phyloP scores from a whole-genome alignment of 2,329 filamentous ascomycete genomes.

The Cladosporium velox region DNA sequence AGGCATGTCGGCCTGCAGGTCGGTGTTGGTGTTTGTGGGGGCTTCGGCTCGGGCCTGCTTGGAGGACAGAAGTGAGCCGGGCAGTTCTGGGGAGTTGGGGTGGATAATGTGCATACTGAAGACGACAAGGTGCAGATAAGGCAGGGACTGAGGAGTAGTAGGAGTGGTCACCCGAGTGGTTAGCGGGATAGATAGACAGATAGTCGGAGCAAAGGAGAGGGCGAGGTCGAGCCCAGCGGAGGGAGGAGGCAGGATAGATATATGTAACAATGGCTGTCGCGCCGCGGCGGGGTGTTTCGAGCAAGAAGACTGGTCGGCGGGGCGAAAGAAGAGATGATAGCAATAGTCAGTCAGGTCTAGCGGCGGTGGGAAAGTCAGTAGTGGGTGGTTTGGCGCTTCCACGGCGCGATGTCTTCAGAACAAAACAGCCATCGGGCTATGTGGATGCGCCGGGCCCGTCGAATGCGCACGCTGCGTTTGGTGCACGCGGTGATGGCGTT shows the following conservation, averaged over 20 bases:
- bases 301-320: background rate
- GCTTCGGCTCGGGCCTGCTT: slow-evolving; percentile 17
- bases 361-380: slow-evolving; percentile 15
- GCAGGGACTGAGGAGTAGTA: slow-evolving; percentile 10
- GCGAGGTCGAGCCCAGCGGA: background rate
- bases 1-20: slow-evolving; percentile 40
- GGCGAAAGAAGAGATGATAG: background rate
- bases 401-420: slow-evolving; percentile 1
- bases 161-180: background rate
- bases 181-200: background rate
- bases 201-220: background rate
- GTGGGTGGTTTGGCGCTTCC: slow-evolving; percentile 16
- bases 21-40: background rate
- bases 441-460: slow-evolving; percentile 17
- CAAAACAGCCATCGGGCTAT: slow-evolving; percentile 15
- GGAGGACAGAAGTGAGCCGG: slow-evolving; percentile 23
- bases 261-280: slow-evolving; percentile 4
- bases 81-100: slow-evolving; percentile 24
- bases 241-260: slow-evolving; percentile 4
- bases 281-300: background rate
- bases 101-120: slow-evolving; percentile 33
- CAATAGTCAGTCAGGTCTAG: background rate
- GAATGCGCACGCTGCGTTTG: slow-evolving; percentile 3
- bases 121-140: slow-evolving; percentile 5
- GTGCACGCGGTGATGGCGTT: slow-evolving; percentile 14